These are phyloP conservation scores for Kwoniella newhampshirensis DNA, from an alignment of 768 basidiomycete species.

Conservation along the genomic window DNA sequence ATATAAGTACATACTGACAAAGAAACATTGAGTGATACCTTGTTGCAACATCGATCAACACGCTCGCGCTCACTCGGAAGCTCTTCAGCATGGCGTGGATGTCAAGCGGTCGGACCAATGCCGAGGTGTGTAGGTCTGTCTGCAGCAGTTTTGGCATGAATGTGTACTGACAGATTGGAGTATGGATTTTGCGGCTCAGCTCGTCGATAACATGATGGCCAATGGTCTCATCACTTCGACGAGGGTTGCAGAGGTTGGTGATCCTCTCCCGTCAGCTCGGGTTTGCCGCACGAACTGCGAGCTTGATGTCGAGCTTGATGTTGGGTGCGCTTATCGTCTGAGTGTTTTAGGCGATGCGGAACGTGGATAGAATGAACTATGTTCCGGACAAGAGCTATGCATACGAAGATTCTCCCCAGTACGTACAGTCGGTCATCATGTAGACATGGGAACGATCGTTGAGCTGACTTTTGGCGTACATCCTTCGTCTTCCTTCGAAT, in stretches of 20 bases:
- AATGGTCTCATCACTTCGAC: slow-evolving; percentile 63
- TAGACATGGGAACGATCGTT: too few species aligned
- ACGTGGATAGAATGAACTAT: slow-evolving; percentile 70
- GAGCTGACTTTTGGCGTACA: too few species aligned
- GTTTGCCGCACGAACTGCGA: too few species aligned
- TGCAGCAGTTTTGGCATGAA: neutral
- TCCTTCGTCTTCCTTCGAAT: too few species aligned
- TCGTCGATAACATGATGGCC: slow-evolving; percentile 66
- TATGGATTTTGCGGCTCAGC: too few species aligned
- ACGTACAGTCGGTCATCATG: slow-evolving; percentile 19
- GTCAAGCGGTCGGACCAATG: slow-evolving; percentile 68
- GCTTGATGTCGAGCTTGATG: too few species aligned
- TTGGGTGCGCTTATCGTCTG: neutral
- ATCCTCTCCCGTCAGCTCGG: too few species aligned
- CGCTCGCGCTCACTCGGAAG: neutral
- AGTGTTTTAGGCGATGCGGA: slow-evolving; percentile 64
- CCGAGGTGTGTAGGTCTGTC: slow-evolving; percentile 54
- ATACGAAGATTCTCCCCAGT: slow-evolving; percentile 79
- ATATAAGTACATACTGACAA: too few species aligned
- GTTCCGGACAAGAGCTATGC: slow-evolving; percentile 60
- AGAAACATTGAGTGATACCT: too few species aligned
- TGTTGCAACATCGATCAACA: neutral
- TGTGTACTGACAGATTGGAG: slow-evolving; percentile 3
- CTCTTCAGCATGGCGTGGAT: slow-evolving; percentile 55
- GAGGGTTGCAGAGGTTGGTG: slow-evolving; percentile 61